Evolutionary conservation across 2,329 filamentous ascomycete species (phyloP).

Genomic region (Fusarium falciforme): DNA sequence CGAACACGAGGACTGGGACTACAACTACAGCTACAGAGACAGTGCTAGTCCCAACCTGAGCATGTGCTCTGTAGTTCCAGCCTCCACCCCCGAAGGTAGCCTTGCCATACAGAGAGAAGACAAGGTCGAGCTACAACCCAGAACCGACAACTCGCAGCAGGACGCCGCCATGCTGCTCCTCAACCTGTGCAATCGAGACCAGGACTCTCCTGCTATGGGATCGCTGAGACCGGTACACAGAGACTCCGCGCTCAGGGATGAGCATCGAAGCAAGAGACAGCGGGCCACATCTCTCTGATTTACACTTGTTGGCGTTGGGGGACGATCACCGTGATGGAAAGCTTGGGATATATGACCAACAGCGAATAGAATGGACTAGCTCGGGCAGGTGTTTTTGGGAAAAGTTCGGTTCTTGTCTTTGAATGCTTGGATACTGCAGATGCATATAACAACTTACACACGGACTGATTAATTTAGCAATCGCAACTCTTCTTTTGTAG

Average conservation of each 20-base stretch:
- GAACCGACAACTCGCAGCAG: slow-evolving; percentile 27
- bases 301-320: neutral
- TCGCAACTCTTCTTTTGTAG: slow-evolving; percentile 16
- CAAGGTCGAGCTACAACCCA: neutral
- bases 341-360: slow-evolving; percentile 24
- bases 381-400: slow-evolving; percentile 12
- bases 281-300: slow-evolving; percentile 30
- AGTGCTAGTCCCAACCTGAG: slow-evolving; percentile 37
- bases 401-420: slow-evolving; percentile 3
- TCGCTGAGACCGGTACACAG: neutral
- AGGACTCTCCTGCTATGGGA: neutral
- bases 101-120: slow-evolving; percentile 16
- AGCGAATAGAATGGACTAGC: slow-evolving; percentile 35
- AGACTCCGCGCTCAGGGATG: neutral
- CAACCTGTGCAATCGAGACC: slow-evolving; percentile 29
- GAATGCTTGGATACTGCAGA: neutral
- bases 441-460: slow-evolving; percentile 13
- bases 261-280: slow-evolving; percentile 39
- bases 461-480: neutral
- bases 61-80: slow-evolving; percentile 19
- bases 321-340: neutral
- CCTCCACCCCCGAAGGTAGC: slow-evolving; percentile 32
- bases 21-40: slow-evolving; percentile 22
- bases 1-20: slow-evolving; percentile 34
- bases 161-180: slow-evolving; percentile 41